These are phyloP conservation scores for Barbatosphaeria neglecta DNA, from an alignment of 495 filamentous ascomycete genomes.

Conservation along the genomic window DNA sequence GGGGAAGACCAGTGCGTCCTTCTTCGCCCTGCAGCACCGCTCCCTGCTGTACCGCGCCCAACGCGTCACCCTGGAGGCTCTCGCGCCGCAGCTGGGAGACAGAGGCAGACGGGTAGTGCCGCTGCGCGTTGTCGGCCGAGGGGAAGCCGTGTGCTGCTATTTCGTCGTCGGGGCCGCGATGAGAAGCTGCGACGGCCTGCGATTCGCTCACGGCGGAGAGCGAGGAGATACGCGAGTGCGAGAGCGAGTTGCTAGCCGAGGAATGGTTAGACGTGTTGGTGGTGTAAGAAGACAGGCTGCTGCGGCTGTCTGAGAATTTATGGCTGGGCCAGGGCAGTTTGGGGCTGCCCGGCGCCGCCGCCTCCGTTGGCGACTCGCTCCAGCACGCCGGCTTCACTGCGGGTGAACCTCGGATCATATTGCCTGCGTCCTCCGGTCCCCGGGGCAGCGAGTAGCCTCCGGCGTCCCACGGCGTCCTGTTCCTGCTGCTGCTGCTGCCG, in stretches of 20 bases:
- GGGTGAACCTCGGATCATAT: slow-evolving; percentile 12
- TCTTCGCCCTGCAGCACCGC: no score
- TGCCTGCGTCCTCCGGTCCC: slow-evolving; percentile 19
- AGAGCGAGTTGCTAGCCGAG: slow-evolving; percentile 16
- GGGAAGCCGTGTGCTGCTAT: no score
- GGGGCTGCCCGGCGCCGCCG: slow-evolving; percentile 11
- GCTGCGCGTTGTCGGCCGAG: slow-evolving; percentile 1
- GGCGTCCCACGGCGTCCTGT: slow-evolving; percentile 35
- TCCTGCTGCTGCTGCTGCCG: no score
- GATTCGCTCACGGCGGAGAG: slow-evolving; percentile 24
- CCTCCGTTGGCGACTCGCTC: slow-evolving; percentile 16
- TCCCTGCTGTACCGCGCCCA: no score
- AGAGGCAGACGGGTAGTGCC: no score
- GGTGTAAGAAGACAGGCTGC: slow-evolving; percentile 23
- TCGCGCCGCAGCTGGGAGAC: no score
- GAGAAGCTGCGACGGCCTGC: no score
- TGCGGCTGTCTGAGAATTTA: slow-evolving; percentile 28
- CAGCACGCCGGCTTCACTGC: slow-evolving; percentile 7
- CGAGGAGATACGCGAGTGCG: slow-evolving; percentile 29
- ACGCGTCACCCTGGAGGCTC: no score
- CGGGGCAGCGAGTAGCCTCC: slow-evolving; percentile 27
- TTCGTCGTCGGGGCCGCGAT: no score
- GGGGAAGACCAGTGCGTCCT: slow-evolving; percentile 9
- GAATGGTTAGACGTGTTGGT: no score
- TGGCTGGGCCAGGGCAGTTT: slow-evolving; percentile 23